These are phyloP conservation scores for Cryptosporidium parvum DNA, from an alignment of 169 alveolate genomes.

Conservation along the genomic window DNA sequence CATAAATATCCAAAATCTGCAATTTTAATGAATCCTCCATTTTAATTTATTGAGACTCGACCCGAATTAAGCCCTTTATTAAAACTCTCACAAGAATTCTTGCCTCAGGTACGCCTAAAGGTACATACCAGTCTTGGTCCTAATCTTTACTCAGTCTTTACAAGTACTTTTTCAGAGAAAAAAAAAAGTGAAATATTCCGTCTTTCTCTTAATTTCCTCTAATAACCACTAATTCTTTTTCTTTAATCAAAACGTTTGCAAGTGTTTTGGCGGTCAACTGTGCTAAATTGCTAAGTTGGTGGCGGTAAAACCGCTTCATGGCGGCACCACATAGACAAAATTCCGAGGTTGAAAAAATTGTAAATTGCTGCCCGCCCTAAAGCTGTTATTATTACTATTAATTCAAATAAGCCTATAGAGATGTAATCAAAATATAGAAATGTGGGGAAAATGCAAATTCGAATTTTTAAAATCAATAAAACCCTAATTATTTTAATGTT, in stretches of 20 bases:
- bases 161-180: not conserved
- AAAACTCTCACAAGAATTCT: not conserved
- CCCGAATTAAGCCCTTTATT: not conserved
- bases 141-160: not conserved
- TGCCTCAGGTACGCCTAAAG: conserved; percentile 7
- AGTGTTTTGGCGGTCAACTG: conserved; percentile 23
- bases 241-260: not conserved
- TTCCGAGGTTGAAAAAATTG: conserved; percentile 21
- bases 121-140: not conserved
- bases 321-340: conserved; percentile 25
- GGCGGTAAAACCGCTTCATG: conserved; percentile 12
- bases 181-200: not conserved
- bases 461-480: not conserved
- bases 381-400: not conserved
- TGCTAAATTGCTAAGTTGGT: conserved; percentile 19
- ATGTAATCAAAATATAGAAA: too few relatives aligned
- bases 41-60: conserved; percentile 9
- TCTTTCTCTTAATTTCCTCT: conserved; percentile 9
- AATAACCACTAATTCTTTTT: conserved; percentile 5
- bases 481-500: too few relatives aligned
- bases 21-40: conserved; percentile 67
- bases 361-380: not conserved
- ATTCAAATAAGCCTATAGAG: not conserved
- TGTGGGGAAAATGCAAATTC: not conserved
- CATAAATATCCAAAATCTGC: conserved; percentile 64